Base-by-base conservation (phyloP, 2,329 filamentous ascomycete species). In the Colletotrichum sp. region DNA sequence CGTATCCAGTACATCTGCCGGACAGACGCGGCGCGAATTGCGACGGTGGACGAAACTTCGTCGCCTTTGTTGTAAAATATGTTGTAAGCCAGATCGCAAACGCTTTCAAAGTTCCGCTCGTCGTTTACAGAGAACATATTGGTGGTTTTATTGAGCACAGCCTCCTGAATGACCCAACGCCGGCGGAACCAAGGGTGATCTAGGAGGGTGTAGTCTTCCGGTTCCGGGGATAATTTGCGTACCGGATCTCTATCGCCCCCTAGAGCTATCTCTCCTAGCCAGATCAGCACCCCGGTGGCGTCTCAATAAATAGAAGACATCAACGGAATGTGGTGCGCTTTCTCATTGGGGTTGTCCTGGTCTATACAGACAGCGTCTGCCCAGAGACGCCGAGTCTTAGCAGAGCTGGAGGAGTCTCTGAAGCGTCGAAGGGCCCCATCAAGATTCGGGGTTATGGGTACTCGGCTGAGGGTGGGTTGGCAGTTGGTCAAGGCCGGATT, bases 401-500 rank as follows among this genome's bases (percentile, higher is more conserved):
- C 39, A 44, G 39, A 4, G 11, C 11, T 4, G n/a, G n/a, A 7
- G 44, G 2, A 13, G n/a, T 22, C 3, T 8, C 44, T 22, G 44
- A 52, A 52, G 1, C n/a, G n/a, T 52, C 44, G 19, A 52, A 52
- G 44, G 6, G 44, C 44, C 2, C n/a, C n/a, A 3, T 52, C n/a
- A 52, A 52, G 44, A 22, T 1, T 52, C 0, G 6, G 44, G 6
- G 44, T 52, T n/a, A 52, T 52, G n/a, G 11, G 3, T 2, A 52
- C 4, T 52, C 44, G 44, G 44, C n/a, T 2, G 11, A 13, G 44
- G 11, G 11, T 13, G n/a, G 0, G 2, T 8, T 22, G 44, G 11
- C n/a, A 22, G 1, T 48, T 1, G 44, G n/a, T 0, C 4, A 1
- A 48, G 6, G 3, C n/a, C 6, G 3, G 3, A 12, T 22, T 7